phyloP scores from a whole-genome alignment of 306 rosid species.

The Vigna reflexopilosa region DNA sequence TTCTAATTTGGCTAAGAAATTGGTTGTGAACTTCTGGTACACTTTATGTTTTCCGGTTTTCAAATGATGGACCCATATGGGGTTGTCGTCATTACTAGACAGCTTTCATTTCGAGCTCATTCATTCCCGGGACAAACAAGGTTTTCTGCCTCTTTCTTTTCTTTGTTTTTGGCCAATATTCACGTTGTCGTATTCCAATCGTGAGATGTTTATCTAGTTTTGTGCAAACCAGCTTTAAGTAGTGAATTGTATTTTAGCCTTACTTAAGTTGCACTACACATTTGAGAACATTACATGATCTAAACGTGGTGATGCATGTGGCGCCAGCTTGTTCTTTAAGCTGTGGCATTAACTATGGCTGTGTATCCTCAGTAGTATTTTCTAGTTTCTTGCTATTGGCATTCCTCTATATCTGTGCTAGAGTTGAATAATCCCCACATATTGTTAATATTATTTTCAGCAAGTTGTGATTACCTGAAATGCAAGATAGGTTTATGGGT shows the following conservation, averaged over 20 bases:
- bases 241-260: background rate
- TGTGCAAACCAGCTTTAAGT: background rate
- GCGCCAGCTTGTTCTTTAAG: conserved; percentile 4
- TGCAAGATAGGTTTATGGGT: conserved; percentile 32
- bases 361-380: conserved; percentile 31
- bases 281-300: conserved; percentile 22
- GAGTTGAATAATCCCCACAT: background rate
- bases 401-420: conserved; percentile 48
- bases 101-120: conserved; percentile 36
- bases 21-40: background rate
- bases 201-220: conserved; percentile 1
- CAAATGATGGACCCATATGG: conserved; percentile 37
- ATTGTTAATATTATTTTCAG: conserved; percentile 26
- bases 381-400: conserved; percentile 20
- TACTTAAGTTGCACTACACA: conserved; percentile 45
- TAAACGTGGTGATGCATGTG: conserved; percentile 38
- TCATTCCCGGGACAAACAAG: conserved; percentile 27
- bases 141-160: conserved; percentile 28
- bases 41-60: background rate
- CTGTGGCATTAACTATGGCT: conserved; percentile 2
- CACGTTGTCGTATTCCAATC: conserved; percentile 14
- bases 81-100: conserved; percentile 25
- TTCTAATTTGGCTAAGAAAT: conserved; percentile 2
- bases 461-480: conserved; percentile 29
- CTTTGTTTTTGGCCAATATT: conserved; percentile 15